Evolutionary conservation across 805 yeast genomes (phyloP).

Genomic region (Starmerella bombicola): DNA sequence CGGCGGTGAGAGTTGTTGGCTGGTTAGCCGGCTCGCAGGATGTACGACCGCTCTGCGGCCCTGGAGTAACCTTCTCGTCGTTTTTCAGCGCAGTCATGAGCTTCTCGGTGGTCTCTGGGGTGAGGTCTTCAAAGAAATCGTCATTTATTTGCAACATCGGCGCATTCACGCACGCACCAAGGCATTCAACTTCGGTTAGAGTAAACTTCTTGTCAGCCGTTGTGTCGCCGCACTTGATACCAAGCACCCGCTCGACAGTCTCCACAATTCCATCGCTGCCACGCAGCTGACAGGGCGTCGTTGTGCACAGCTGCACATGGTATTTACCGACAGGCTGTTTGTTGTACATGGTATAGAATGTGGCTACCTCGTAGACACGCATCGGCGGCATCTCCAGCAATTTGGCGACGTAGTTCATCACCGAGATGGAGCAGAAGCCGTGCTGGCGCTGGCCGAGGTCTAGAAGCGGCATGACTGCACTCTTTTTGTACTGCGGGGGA

Average conservation of each 20-base stretch:
- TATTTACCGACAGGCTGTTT: conserved; percentile 76
- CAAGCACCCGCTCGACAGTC: conserved; percentile 48
- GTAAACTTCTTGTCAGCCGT: conserved; percentile 66
- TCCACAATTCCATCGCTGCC: conserved; percentile 69
- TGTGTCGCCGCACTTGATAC: conserved; percentile 64
- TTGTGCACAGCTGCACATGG: conserved; percentile 75
- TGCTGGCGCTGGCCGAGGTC: conserved; percentile 79
- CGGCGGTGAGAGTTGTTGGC: conserved; percentile 44
- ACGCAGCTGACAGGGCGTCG: conserved; percentile 80
- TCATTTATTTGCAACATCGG: conserved; percentile 81
- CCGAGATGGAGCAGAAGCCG: conserved; percentile 75
- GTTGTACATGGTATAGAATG: conserved; percentile 84
- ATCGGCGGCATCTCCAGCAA: conserved; percentile 80
- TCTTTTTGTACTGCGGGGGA: conserved; percentile 77
- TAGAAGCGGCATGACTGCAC: conserved; percentile 76
- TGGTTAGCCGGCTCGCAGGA: conserved; percentile 71
- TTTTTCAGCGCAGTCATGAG: conserved; percentile 50
- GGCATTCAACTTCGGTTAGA: conserved; percentile 77
- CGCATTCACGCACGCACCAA: conserved; percentile 85
- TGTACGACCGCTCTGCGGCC: conserved; percentile 56
- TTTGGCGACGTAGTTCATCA: conserved; percentile 82
- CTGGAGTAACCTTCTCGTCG: conserved; percentile 51
- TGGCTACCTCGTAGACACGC: conserved; percentile 89
- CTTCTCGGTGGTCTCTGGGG: conserved; percentile 49
- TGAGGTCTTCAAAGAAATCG: conserved; percentile 71